A percentile compares a stretch with the other conserved stretches of the same genome.
phyloP scores from a whole-genome alignment of 805 yeast genomes.

The Saturnispora sanitii region DNA sequence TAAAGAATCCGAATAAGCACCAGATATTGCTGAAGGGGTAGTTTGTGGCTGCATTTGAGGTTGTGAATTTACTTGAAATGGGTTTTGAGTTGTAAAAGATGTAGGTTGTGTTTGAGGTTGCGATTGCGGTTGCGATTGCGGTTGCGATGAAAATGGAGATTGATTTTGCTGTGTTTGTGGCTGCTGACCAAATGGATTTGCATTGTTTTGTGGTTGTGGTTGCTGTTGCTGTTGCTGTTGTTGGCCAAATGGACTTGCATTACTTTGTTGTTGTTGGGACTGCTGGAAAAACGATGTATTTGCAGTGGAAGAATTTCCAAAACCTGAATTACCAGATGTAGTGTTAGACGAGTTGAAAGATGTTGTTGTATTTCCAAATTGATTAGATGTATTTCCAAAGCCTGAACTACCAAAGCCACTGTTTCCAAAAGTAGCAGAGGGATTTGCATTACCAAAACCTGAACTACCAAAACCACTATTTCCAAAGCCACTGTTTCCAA shows the following conservation, averaged over 20 bases:
- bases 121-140: background rate
- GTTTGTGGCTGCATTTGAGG: background rate
- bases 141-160: slow-evolving; percentile 49
- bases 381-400: too few relatives aligned
- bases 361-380: background rate
- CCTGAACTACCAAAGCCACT: background rate
- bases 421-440: background rate
- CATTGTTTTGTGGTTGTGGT: slow-evolving; percentile 7
- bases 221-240: background rate
- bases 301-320: too few relatives aligned
- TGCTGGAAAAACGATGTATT: too few relatives aligned
- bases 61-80: slow-evolving; percentile 30
- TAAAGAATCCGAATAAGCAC: background rate
- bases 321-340: too few relatives aligned
- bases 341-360: background rate
- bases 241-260: slow-evolving; percentile 4
- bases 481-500: slow-evolving; percentile 4
- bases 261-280: background rate
- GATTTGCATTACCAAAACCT: slow-evolving; percentile 1
- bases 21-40: background rate
- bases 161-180: slow-evolving; percentile 9
- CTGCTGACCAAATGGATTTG: slow-evolving; percentile 40
- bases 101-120: background rate
- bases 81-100: slow-evolving; percentile 35
- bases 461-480: background rate